These are phyloP conservation scores for Epichloe aotearoae DNA, from an alignment of 2,329 filamentous ascomycete genomes.

Conservation along the genomic window DNA sequence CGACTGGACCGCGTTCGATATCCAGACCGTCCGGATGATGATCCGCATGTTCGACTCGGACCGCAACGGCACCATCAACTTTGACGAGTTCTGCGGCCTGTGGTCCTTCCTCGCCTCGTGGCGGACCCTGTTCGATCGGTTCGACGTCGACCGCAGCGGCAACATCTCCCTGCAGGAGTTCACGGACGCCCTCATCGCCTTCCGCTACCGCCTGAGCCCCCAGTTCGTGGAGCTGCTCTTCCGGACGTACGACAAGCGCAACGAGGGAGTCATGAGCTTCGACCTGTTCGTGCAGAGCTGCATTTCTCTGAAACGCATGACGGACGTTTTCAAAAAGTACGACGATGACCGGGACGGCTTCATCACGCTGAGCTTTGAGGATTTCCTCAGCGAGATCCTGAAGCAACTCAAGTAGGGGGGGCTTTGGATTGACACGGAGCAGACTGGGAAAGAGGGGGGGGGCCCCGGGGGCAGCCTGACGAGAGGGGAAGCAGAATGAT, in stretches of 20 bases:
- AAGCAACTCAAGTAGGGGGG: constrained; percentile 40
- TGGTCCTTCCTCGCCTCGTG: constrained; percentile 95
- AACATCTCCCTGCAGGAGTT: constrained; percentile 82
- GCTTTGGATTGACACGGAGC: background rate
- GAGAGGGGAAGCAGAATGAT: background rate
- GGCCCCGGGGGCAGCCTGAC: background rate
- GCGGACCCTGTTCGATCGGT: constrained; percentile 88
- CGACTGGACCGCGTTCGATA: constrained; percentile 88
- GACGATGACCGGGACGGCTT: constrained; percentile 94
- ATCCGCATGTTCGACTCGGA: constrained; percentile 98
- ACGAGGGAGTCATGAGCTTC: constrained; percentile 66
- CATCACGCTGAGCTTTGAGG: constrained; percentile 70
- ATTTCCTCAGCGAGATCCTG: constrained; percentile 59
- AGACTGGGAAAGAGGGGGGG: background rate
- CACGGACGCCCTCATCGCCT: constrained; percentile 76
- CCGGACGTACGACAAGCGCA: constrained; percentile 71
- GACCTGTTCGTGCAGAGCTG: constrained; percentile 97
- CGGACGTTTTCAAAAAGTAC: constrained; percentile 97
- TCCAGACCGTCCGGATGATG: constrained; percentile 95
- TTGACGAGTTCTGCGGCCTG: constrained; percentile 89
- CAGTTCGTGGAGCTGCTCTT: constrained; percentile 79
- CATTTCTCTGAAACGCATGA: constrained; percentile 95
- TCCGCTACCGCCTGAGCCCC: constrained; percentile 80
- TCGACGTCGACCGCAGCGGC: constrained; percentile 76
- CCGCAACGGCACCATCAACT: constrained; percentile 77